Conservation (phyloP, 176 grass and related monocot genomes). For the Poa annua region DNA sequence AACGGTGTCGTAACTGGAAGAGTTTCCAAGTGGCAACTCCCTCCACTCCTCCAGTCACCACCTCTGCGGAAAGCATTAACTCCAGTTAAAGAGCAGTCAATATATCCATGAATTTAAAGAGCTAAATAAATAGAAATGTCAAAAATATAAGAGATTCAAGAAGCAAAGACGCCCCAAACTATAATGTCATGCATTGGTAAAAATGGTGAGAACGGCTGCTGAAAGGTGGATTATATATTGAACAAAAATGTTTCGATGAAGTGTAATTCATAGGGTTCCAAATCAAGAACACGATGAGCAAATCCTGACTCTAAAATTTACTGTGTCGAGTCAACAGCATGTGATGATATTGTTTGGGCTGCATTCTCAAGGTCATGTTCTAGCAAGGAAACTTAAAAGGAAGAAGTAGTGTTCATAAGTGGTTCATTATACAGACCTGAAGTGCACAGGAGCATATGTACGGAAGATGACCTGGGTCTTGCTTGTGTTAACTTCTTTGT, state of each 20-base stretch:
- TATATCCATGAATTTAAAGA: conserved; percentile 2
- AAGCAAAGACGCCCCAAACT: background rate
- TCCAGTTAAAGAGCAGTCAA: conserved; percentile 13
- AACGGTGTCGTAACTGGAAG: conserved; percentile 51
- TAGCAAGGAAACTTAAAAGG: conserved; percentile 21
- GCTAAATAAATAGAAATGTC: background rate
- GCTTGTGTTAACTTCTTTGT: conserved; percentile 71
- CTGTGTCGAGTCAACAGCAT: background rate
- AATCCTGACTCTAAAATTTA: conserved; percentile 1
- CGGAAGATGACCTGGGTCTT: conserved; percentile 90
- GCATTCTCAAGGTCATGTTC: conserved; percentile 22
- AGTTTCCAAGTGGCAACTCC: conserved; percentile 78
- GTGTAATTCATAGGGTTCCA: background rate
- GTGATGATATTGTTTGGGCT: background rate
- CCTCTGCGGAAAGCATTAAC: conserved; percentile 51
- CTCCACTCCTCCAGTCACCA: conserved; percentile 78
- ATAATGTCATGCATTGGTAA: background rate
- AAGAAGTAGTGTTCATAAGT: background rate
- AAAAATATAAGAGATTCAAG: background rate
- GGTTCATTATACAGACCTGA: conserved; percentile 68
- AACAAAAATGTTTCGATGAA: conserved; percentile 12
- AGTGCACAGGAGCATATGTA: conserved; percentile 93
- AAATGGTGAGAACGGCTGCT: background rate
- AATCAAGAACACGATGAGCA: background rate
- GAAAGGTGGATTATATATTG: conserved; percentile 10